A percentile compares a stretch with the other conserved stretches of the same genome.
These are phyloP conservation scores for Colletotrichum higginsianum DNA, from an alignment of 2,329 filamentous ascomycete genomes.

Conservation along the genomic window DNA sequence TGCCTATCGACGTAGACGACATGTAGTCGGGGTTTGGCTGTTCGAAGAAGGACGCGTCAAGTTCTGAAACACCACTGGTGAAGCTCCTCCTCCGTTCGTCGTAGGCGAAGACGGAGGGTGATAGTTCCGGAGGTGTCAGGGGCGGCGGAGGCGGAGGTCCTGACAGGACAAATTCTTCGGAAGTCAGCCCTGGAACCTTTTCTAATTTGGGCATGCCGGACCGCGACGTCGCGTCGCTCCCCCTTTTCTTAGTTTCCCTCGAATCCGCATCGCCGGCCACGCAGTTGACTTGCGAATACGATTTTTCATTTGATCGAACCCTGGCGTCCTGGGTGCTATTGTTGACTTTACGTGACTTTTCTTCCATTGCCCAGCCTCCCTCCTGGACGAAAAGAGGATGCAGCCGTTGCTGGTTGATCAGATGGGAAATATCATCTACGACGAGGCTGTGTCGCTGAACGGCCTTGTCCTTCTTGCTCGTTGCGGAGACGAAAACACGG, in stretches of 20 bases:
- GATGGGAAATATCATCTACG: background rate
- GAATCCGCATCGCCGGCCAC: constrained; percentile 4
- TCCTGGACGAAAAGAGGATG: constrained; percentile 36
- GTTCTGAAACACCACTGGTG: constrained; percentile 51
- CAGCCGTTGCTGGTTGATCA: constrained; percentile 40
- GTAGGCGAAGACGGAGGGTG: constrained; percentile 59
- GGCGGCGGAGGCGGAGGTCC: constrained; percentile 63
- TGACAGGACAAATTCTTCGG: constrained; percentile 46
- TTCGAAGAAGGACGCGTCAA: constrained; percentile 61
- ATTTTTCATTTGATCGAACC: constrained; percentile 4
- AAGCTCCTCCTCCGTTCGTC: constrained; percentile 55
- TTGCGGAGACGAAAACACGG: constrained; percentile 9
- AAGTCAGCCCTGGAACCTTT: constrained; percentile 29
- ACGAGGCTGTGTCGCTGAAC: background rate
- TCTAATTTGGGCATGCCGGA: constrained; percentile 4
- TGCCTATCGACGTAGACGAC: constrained; percentile 51
- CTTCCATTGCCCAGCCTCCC: constrained; percentile 41
- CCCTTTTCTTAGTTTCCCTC: background rate
- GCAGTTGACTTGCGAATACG: constrained; percentile 28
- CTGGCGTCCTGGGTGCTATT: constrained; percentile 42
- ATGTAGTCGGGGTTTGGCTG: constrained; percentile 67
- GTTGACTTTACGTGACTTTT: constrained; percentile 52
- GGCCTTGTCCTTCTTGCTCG: constrained; percentile 11
- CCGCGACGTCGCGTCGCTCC: background rate
- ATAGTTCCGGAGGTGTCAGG: constrained; percentile 64